Conservation (phyloP, 2,329 filamentous ascomycete species). For the Aureobasidium sp. region DNA sequence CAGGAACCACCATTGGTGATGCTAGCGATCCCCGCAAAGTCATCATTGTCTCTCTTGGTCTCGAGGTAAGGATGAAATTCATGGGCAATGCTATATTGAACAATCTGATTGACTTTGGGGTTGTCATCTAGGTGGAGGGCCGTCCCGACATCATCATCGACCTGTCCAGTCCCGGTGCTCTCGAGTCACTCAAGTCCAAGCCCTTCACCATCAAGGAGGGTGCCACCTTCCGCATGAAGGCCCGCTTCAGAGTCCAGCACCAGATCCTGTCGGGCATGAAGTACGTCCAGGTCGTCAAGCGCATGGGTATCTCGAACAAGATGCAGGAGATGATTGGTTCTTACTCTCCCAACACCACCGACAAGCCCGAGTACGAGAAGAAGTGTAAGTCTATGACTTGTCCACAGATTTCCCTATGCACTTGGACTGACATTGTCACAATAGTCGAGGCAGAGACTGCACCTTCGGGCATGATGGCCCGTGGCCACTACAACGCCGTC, state of each 20-base stretch:
- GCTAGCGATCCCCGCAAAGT: slow-evolving; percentile 75
- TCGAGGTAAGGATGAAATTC: slow-evolving; percentile 45
- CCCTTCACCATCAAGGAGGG: slow-evolving; percentile 98
- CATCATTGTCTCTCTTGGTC: slow-evolving; percentile 83
- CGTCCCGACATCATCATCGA: slow-evolving; percentile 83
- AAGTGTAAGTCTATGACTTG: slow-evolving; percentile 58
- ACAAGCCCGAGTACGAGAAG: slow-evolving; percentile 79
- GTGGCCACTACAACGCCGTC: slow-evolving; percentile 80
- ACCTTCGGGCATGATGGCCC: slow-evolving; percentile 79
- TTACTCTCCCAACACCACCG: slow-evolving; percentile 85
- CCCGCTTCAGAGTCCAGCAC: slow-evolving; percentile 90
- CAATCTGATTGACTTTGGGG: background rate
- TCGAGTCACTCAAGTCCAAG: slow-evolving; percentile 73
- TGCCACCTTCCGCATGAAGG: slow-evolving; percentile 87
- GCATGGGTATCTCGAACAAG: slow-evolving; percentile 82
- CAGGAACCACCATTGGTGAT: slow-evolving; percentile 42
- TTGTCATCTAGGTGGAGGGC: slow-evolving; percentile 49
- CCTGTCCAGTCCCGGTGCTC: slow-evolving; percentile 62
- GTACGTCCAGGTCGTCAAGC: slow-evolving; percentile 90
- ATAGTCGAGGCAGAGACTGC: slow-evolving; percentile 86
- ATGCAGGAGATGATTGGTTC: slow-evolving; percentile 98
- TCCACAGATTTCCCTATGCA: background rate
- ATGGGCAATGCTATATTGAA: background rate
- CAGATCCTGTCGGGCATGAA: slow-evolving; percentile 92
- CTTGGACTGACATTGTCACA: background rate